These are phyloP conservation scores for Trichomonas tenax DNA, from an alignment of 208 protist species.

Conservation along the genomic window DNA sequence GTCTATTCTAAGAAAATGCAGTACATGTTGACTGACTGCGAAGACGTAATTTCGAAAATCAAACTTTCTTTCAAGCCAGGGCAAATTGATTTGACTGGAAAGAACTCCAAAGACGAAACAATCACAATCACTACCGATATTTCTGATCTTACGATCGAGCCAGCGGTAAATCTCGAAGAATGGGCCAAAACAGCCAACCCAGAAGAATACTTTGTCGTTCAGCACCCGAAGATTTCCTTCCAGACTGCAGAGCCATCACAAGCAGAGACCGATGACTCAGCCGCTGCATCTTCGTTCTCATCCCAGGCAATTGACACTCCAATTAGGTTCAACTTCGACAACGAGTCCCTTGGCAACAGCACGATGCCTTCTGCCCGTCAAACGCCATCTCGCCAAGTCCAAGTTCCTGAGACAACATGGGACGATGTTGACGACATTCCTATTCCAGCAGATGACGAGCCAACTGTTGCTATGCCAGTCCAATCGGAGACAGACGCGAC, in stretches of 20 bases:
- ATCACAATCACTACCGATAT: background rate
- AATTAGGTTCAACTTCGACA: background rate
- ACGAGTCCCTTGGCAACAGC: background rate
- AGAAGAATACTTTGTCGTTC: background rate
- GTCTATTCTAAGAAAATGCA: conserved; percentile 7
- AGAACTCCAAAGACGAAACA: background rate
- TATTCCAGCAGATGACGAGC: background rate
- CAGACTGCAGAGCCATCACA: background rate
- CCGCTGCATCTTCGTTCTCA: background rate
- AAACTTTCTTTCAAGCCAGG: background rate
- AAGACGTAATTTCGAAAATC: conserved; percentile 6
- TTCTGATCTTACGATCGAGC: background rate
- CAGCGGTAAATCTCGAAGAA: background rate
- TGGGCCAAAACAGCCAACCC: background rate
- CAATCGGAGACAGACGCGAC: background rate
- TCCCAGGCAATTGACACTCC: background rate
- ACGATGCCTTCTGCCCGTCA: background rate
- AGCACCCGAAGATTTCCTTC: background rate
- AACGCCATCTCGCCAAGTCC: background rate
- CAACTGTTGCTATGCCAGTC: background rate
- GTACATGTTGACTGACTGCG: background rate
- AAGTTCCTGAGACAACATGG: background rate
- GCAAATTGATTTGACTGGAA: background rate
- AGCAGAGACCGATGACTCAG: background rate
- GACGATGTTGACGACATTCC: background rate